Evolutionary conservation across 2,329 filamentous ascomycete genomes (phyloP).

Genomic region (Ambrosiella beaveri): DNA sequence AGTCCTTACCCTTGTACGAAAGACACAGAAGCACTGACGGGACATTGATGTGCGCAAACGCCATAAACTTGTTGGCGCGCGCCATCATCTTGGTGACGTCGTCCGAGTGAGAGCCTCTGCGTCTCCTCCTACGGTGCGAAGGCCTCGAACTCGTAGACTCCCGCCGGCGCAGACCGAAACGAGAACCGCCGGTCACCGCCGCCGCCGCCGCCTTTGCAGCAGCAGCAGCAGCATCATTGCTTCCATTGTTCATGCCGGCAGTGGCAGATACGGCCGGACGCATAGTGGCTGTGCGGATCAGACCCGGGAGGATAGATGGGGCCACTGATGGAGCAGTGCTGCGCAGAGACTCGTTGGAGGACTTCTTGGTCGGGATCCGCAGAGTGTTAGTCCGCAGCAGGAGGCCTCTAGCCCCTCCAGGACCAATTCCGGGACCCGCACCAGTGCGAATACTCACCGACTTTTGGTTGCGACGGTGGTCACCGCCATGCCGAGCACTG

Average conservation of each 20-base stretch:
- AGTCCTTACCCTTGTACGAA: constrained; percentile 89
- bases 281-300: constrained; percentile 31
- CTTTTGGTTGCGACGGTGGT: constrained; percentile 22
- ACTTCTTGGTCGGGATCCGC: constrained; percentile 30
- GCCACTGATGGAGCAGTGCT: constrained; percentile 18
- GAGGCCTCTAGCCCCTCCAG: constrained; percentile 30
- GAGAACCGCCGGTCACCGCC: constrained; percentile 14
- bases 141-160: constrained; percentile 29
- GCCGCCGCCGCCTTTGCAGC: too few species aligned
- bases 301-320: constrained; percentile 21
- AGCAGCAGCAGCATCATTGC: background rate
- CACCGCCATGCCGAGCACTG: constrained; percentile 2
- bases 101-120: constrained; percentile 45
- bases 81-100: constrained; percentile 94
- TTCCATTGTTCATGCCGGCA: background rate
- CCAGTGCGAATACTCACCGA: constrained; percentile 31
- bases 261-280: constrained; percentile 1
- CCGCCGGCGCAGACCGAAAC: constrained; percentile 39
- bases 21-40: constrained; percentile 89
- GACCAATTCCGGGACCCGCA: background rate
- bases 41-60: constrained; percentile 85
- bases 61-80: constrained; percentile 93
- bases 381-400: constrained; percentile 27
- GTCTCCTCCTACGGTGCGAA: constrained; percentile 17
- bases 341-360: constrained; percentile 39